Evolutionary conservation across 2,329 filamentous ascomycete genomes (phyloP).

Genomic region (Paracamarosporium sp.): DNA sequence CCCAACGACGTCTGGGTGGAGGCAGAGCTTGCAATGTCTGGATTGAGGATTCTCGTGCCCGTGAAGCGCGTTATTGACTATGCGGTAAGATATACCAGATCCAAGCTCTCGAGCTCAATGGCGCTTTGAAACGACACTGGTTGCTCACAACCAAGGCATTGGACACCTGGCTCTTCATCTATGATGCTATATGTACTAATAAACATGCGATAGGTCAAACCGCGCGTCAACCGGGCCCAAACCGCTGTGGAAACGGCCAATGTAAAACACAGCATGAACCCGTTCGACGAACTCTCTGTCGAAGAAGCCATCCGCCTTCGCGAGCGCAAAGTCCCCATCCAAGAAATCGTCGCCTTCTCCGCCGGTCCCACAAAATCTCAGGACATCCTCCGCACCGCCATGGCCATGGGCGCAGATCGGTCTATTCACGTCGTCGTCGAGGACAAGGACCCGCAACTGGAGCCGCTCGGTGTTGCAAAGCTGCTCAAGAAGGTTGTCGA

Average conservation of each 20-base stretch:
- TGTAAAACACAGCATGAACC: constrained; percentile 98
- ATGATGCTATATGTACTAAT: constrained; percentile 2
- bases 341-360: constrained; percentile 88
- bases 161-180: not conserved
- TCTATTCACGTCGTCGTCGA: constrained; percentile 74
- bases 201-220: constrained; percentile 63
- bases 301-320: constrained; percentile 96
- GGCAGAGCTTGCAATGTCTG: constrained; percentile 47
- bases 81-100: constrained; percentile 50
- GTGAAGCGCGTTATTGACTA: constrained; percentile 67
- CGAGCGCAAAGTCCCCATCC: constrained; percentile 77
- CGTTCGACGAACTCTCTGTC: constrained; percentile 97
- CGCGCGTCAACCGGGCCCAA: constrained; percentile 72
- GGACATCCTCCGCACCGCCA: constrained; percentile 91
- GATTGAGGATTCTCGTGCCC: constrained; percentile 62
- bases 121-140: not conserved
- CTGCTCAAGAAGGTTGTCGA: constrained; percentile 80
- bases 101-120: constrained; percentile 6
- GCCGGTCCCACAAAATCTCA: constrained; percentile 87
- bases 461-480: constrained; percentile 92
- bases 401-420: constrained; percentile 98
- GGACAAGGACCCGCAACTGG: constrained; percentile 71
- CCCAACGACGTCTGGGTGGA: not conserved
- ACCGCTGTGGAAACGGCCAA: constrained; percentile 91
- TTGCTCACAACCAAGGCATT: no score